Conservation (phyloP, 345 rosid genomes). For the Eucalyptus leucophloia region DNA sequence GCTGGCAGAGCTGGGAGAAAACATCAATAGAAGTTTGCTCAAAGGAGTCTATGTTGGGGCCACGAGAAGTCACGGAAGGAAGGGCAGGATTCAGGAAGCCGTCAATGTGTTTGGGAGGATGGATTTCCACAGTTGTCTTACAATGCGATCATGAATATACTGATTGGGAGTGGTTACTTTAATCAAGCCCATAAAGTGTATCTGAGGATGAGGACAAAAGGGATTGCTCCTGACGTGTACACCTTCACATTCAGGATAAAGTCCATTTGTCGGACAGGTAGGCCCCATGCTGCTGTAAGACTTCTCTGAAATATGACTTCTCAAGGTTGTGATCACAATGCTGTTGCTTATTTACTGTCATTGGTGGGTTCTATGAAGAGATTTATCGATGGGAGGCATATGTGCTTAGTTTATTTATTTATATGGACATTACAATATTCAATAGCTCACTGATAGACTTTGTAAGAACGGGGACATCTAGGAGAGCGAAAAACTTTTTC, state of each 20-base stretch:
- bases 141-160: conserved; percentile 70
- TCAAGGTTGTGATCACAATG: conserved; percentile 68
- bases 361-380: conserved; percentile 62
- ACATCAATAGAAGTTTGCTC: conserved; percentile 34
- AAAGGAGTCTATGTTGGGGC: conserved; percentile 70
- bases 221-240: conserved; percentile 57
- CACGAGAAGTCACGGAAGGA: conserved; percentile 61
- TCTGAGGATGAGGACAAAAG: conserved; percentile 60
- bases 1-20: conserved; percentile 42
- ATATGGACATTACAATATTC: conserved; percentile 38
- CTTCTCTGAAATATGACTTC: conserved; percentile 61
- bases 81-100: conserved; percentile 75
- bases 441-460: conserved; percentile 65
- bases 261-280: conserved; percentile 60
- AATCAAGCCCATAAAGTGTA: conserved; percentile 73
- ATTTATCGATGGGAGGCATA: conserved; percentile 33
- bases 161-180: too few relatives aligned
- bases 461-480: conserved; percentile 57
- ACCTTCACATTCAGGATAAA: conserved; percentile 78
- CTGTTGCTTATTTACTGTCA: conserved; percentile 60
- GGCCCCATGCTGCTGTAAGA: conserved; percentile 77
- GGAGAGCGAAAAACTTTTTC: conserved; percentile 64
- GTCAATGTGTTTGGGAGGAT: conserved; percentile 80
- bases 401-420: conserved; percentile 47
- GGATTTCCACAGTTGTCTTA: conserved; percentile 84